Evolutionary conservation across 1,139 yeast species (phyloP).

Genomic region (Williopsis jadinii): DNA sequence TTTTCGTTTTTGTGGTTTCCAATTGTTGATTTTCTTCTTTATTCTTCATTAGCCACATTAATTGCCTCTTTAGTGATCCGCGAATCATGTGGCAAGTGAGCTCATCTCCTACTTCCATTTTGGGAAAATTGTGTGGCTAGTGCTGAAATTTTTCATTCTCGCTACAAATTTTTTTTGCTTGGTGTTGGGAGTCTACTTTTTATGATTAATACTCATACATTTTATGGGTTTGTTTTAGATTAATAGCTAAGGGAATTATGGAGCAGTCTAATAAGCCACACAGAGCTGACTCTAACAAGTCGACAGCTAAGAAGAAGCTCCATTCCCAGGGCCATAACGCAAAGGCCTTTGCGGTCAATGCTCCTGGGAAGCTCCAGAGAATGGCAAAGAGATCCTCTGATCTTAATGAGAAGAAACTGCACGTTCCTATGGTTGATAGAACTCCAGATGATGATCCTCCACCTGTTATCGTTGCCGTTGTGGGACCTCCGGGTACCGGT

Average conservation of each 20-base stretch:
- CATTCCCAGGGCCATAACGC: constrained; percentile 91
- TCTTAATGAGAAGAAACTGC: constrained; percentile 76
- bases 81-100: background rate
- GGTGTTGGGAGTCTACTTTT: too few species aligned
- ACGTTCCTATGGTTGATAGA: constrained; percentile 96
- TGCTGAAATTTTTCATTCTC: constrained; percentile 1
- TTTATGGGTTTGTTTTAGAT: too few species aligned
- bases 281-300: constrained; percentile 48
- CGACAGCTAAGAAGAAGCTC: constrained; percentile 75
- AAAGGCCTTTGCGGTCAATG: constrained; percentile 90
- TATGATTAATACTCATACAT: too few species aligned
- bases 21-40: too few species aligned
- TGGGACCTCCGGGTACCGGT: constrained; percentile 99
- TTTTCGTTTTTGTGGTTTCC: too few species aligned
- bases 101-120: background rate
- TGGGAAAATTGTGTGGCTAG: constrained; percentile 1
- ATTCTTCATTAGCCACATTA: too few species aligned
- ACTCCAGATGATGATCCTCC: constrained; percentile 98
- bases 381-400: constrained; percentile 84
- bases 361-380: constrained; percentile 83
- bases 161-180: too few species aligned
- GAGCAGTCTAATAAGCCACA: constrained; percentile 55
- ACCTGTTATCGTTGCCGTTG: constrained; percentile 92
- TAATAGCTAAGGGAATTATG: constrained; percentile 1
- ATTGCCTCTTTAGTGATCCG: background rate